Conservation (phyloP, 31 red algal species). For the Endocladia muricata region DNA sequence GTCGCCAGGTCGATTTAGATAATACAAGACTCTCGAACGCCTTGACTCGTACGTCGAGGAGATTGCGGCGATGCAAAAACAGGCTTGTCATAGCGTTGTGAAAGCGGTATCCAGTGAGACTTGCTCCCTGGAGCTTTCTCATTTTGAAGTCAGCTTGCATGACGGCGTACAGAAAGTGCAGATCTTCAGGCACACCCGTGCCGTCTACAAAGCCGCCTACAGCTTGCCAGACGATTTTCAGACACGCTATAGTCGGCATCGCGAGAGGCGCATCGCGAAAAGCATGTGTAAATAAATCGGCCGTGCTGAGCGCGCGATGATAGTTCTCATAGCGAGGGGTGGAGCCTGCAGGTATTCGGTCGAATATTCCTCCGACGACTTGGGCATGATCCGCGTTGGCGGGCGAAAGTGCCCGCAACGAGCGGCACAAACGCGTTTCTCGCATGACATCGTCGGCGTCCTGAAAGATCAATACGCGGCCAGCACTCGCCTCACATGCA, state of each 20-base stretch:
- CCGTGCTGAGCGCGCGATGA: slow-evolving; percentile 26
- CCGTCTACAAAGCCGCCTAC: slow-evolving; percentile 41
- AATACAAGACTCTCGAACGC: slow-evolving; percentile 76
- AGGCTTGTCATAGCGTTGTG: slow-evolving; percentile 41
- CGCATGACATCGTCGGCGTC: slow-evolving; percentile 72
- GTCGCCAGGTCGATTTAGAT: background rate
- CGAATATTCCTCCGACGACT: slow-evolving; percentile 69
- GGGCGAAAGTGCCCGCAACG: slow-evolving; percentile 19
- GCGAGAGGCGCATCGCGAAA: slow-evolving; percentile 75
- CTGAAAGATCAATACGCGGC: slow-evolving; percentile 40
- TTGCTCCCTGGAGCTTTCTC: slow-evolving; percentile 27
- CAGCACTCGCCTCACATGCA: slow-evolving; percentile 13
- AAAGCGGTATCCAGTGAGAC: slow-evolving; percentile 49
- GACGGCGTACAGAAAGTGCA: slow-evolving; percentile 58
- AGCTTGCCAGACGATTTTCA: slow-evolving; percentile 18
- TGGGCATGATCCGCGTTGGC: background rate
- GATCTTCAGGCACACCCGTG: slow-evolving; percentile 55
- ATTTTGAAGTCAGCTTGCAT: slow-evolving; percentile 37
- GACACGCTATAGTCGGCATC: slow-evolving; percentile 72
- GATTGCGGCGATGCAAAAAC: slow-evolving; percentile 28
- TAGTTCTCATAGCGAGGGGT: slow-evolving; percentile 69
- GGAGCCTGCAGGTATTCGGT: slow-evolving; percentile 47
- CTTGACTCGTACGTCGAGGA: slow-evolving; percentile 57
- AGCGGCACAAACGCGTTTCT: slow-evolving; percentile 31
- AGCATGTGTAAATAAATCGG: slow-evolving; percentile 51